phyloP scores from a whole-genome alignment of 192 early-diverging fungal genomes.

The Umbelopsis sp. region DNA sequence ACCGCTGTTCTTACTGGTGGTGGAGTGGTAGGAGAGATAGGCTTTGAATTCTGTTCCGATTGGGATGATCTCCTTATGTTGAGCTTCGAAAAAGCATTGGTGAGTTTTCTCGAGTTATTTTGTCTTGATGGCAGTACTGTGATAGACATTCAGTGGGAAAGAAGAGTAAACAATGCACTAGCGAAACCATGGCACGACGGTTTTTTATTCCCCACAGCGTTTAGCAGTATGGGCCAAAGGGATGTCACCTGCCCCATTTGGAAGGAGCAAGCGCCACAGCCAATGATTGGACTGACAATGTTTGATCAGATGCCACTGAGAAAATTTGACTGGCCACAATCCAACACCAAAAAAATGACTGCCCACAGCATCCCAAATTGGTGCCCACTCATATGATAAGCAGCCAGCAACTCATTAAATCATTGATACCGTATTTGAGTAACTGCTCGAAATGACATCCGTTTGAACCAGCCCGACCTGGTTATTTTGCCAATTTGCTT shows the following conservation, averaged over 20 bases:
- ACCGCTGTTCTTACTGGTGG: background rate
- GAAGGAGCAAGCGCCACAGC: conserved; percentile 1
- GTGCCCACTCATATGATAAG: no score
- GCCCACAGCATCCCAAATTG: no score
- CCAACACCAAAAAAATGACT: background rate
- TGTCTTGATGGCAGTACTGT: background rate
- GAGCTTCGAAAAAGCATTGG: background rate
- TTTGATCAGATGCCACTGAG: conserved; percentile 3
- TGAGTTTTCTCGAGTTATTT: background rate
- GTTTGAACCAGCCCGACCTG: no score
- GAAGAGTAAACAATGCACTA: background rate
- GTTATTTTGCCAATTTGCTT: no score
- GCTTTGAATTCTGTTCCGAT: background rate
- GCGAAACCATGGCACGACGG: background rate
- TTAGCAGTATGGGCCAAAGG: background rate
- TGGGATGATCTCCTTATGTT: background rate
- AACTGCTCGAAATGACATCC: no score
- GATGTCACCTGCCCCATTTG: background rate
- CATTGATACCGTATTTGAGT: no score
- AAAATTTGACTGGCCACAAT: background rate
- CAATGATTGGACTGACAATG: background rate
- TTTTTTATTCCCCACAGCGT: background rate
- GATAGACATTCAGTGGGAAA: conserved; percentile 1
- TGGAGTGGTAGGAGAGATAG: background rate
- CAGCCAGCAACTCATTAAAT: no score